These are phyloP conservation scores for Blastocladiella emersonii DNA, from an alignment of 371 early-diverging fungal genomes.

Conservation along the genomic window DNA sequence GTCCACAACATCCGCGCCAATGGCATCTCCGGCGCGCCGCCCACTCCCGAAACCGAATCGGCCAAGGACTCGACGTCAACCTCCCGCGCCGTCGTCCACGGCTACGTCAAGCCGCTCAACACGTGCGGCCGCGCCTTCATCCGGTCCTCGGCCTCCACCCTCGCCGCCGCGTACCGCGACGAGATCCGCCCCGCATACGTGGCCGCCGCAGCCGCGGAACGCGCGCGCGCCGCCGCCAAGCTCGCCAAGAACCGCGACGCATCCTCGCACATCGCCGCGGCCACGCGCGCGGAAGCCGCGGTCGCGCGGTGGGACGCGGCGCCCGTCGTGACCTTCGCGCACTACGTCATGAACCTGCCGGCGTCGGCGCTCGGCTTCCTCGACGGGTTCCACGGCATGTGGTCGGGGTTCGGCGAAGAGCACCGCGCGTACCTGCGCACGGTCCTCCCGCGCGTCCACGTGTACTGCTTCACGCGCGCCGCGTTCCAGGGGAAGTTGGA, in stretches of 20 bases:
- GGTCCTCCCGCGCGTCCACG: slow-evolving; percentile 62
- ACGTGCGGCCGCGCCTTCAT: slow-evolving; percentile 89
- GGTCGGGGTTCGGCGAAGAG: not conserved
- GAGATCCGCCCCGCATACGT: not conserved
- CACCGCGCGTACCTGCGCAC: not conserved
- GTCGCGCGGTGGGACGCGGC: not conserved
- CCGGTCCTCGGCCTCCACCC: slow-evolving; percentile 38
- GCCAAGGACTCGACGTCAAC: too few species aligned
- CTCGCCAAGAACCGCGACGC: slow-evolving; percentile 6
- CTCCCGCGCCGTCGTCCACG: not conserved
- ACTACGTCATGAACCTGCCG: slow-evolving; percentile 96
- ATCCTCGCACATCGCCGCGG: slow-evolving; percentile 5
- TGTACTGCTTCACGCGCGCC: slow-evolving; percentile 80
- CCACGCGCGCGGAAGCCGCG: slow-evolving; percentile 7
- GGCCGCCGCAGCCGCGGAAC: slow-evolving; percentile 3
- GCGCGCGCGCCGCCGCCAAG: slow-evolving; percentile 7
- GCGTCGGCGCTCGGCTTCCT: slow-evolving; percentile 91
- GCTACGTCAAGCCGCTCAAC: slow-evolving; percentile 60
- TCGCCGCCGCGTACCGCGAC: slow-evolving; percentile 6
- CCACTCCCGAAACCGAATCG: too few species aligned
- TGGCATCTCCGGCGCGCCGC: slow-evolving; percentile 37
- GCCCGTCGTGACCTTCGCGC: slow-evolving; percentile 27
- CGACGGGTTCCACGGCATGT: slow-evolving; percentile 29
- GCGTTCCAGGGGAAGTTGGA: slow-evolving; percentile 1
- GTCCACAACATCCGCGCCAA: slow-evolving; percentile 65